A percentile compares a stretch with the other conserved stretches of the same genome.
phyloP scores from a whole-genome alignment of 192 early-diverging fungal genomes.

The Podila horticola region DNA sequence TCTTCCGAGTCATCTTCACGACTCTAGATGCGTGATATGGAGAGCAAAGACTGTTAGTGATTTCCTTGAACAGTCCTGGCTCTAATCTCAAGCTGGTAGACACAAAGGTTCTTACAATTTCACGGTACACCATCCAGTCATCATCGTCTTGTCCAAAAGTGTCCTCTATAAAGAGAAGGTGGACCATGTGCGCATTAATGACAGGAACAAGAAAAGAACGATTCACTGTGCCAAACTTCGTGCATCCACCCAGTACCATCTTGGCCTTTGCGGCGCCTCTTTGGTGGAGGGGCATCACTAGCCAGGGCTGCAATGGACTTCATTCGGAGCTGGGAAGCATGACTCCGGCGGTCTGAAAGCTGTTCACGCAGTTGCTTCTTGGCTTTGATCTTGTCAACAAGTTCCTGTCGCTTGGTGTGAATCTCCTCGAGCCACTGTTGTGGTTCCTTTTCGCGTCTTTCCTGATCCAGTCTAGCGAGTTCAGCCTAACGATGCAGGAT shows the following conservation, averaged over 20 bases:
- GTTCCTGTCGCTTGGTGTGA: slow-evolving; percentile 61
- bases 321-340: slow-evolving; percentile 88
- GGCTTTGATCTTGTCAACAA: slow-evolving; percentile 78
- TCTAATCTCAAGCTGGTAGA: no score
- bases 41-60: no score
- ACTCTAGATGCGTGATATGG: slow-evolving; percentile 53
- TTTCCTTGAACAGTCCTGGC: no score
- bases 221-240: no score
- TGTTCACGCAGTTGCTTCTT: slow-evolving; percentile 77
- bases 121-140: slow-evolving; percentile 93
- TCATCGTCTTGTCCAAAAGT: slow-evolving; percentile 94
- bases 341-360: slow-evolving; percentile 87
- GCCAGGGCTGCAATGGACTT: slow-evolving; percentile 87
- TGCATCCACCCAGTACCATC: slow-evolving; percentile 50
- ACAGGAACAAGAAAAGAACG: no score
- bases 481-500: slow-evolving; percentile 57
- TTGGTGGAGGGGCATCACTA: slow-evolving; percentile 60
- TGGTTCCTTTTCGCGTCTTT: slow-evolving; percentile 72
- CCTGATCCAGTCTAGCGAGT: slow-evolving; percentile 74
- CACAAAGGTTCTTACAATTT: slow-evolving; percentile 70
- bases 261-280: slow-evolving; percentile 67
- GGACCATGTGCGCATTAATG: no score
- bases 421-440: slow-evolving; percentile 78
- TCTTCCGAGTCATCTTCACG: slow-evolving; percentile 85
- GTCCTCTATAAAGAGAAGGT: slow-evolving; percentile 68